A percentile compares a stretch with the other conserved stretches of the same genome.
Evolutionary conservation across 148 eudicot species (phyloP).

Genomic region (Camellia granthamiana): DNA sequence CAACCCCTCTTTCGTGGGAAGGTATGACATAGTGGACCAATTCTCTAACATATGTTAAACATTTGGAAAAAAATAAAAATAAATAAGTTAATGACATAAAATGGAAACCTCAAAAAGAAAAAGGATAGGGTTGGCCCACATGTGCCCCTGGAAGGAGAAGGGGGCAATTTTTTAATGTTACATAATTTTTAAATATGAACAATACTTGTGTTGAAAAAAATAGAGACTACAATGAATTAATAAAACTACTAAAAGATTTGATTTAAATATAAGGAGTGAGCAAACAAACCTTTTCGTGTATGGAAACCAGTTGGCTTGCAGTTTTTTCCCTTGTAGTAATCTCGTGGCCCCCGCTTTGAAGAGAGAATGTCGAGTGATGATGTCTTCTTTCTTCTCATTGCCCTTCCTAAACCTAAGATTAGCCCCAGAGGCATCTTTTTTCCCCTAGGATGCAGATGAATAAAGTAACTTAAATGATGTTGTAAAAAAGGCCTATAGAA

Average conservation of each 20-base stretch:
- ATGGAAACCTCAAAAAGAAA: neutral
- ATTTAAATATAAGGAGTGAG: neutral
- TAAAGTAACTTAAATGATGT: neutral
- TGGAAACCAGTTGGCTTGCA: conserved; percentile 98
- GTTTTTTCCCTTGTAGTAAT: conserved; percentile 93
- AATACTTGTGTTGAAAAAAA: neutral
- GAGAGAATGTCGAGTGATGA: conserved; percentile 82
- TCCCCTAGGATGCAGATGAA: conserved; percentile 4
- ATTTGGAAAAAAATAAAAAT: neutral
- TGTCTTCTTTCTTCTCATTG: conserved; percentile 70
- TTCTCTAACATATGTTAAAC: neutral
- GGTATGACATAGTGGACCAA: neutral
- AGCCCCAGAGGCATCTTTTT: conserved; percentile 62
- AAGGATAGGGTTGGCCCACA: neutral
- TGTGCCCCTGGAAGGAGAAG: neutral
- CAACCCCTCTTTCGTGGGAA: neutral
- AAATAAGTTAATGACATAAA: neutral
- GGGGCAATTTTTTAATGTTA: neutral
- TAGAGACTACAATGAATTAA: neutral
- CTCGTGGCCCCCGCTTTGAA: conserved; percentile 71
- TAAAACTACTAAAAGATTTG: neutral
- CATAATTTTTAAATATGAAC: neutral
- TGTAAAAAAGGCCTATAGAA: neutral
- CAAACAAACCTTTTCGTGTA: conserved; percentile 77
- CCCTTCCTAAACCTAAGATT: conserved; percentile 71